phyloP scores from a whole-genome alignment of 192 early-diverging fungal genomes.

The Backusella parvicylindrica region DNA sequence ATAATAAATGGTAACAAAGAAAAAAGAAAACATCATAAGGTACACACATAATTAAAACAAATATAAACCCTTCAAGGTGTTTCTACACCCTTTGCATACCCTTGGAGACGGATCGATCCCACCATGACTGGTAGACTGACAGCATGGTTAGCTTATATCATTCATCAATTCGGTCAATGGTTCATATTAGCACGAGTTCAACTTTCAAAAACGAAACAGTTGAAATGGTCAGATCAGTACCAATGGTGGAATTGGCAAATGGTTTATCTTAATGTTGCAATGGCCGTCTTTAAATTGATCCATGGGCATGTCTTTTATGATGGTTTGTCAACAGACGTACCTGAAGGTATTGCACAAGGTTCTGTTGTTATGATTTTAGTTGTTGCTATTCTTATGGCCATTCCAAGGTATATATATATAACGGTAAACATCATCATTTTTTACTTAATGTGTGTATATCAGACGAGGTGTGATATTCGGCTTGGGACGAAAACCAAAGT shows the following conservation, averaged over 20 bases:
- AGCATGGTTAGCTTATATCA: constrained; percentile 20
- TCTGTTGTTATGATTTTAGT: constrained; percentile 29
- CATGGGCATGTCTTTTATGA: constrained; percentile 28
- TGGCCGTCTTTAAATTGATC: constrained; percentile 25
- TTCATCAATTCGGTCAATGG: constrained; percentile 32
- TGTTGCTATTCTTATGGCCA: constrained; percentile 26
- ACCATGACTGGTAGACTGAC: background rate
- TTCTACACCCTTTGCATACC: constrained; percentile 28
- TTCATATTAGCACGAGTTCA: constrained; percentile 17
- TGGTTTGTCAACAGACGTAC: constrained; percentile 29
- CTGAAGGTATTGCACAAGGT: constrained; percentile 28
- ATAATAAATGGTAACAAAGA: background rate
- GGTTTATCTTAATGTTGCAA: constrained; percentile 24
- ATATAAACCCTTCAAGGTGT: too few species aligned
- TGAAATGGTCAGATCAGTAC: constrained; percentile 17
- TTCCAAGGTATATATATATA: constrained; percentile 14
- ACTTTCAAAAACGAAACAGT: constrained; percentile 8
- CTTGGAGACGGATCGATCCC: constrained; percentile 19
- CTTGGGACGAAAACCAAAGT: constrained; percentile 2
- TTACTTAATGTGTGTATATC: background rate
- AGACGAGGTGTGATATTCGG: constrained; percentile 34
- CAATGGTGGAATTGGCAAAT: constrained; percentile 33
- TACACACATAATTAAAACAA: background rate
- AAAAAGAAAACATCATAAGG: background rate
- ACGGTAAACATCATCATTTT: background rate